These are phyloP conservation scores for Calcarisporium arbuscula DNA, from an alignment of 2,329 filamentous ascomycete genomes.

Conservation along the genomic window DNA sequence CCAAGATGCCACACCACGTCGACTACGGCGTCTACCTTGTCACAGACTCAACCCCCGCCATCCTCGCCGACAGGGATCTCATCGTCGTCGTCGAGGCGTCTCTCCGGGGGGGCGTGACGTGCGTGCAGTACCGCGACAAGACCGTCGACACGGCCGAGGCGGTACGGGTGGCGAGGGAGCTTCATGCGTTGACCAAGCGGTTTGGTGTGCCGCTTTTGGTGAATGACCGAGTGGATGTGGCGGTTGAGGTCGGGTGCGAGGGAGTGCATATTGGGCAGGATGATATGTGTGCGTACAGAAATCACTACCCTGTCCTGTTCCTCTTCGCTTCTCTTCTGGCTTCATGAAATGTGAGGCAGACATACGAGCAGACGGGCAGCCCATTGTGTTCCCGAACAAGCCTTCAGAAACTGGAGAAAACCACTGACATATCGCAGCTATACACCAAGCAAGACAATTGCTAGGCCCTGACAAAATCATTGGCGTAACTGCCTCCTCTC, in stretches of 20 bases:
- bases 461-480: slow-evolving; percentile 76
- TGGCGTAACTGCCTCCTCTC: slow-evolving; percentile 75
- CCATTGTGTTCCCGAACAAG: not conserved
- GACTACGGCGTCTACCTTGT: slow-evolving; percentile 87
- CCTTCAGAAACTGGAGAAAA: not conserved
- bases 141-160: slow-evolving; percentile 65
- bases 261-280: slow-evolving; percentile 94
- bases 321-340: not conserved
- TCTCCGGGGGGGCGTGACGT: slow-evolving; percentile 70
- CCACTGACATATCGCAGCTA: no score
- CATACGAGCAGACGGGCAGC: no score
- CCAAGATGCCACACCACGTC: no score
- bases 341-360: no score
- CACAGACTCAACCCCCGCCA: slow-evolving; percentile 83
- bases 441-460: slow-evolving; percentile 61
- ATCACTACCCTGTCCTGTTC: not conserved
- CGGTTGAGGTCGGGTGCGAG: slow-evolving; percentile 76
- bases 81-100: slow-evolving; percentile 68
- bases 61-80: slow-evolving; percentile 67
- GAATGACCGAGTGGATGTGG: slow-evolving; percentile 90
- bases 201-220: slow-evolving; percentile 76
- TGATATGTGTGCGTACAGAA: slow-evolving; percentile 71
- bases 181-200: slow-evolving; percentile 64
- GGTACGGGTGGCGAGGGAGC: slow-evolving; percentile 60
- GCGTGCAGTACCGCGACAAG: slow-evolving; percentile 92